These are phyloP conservation scores for Kregervanrija fluxuum DNA, from an alignment of 805 yeast genomes.

Conservation along the genomic window DNA sequence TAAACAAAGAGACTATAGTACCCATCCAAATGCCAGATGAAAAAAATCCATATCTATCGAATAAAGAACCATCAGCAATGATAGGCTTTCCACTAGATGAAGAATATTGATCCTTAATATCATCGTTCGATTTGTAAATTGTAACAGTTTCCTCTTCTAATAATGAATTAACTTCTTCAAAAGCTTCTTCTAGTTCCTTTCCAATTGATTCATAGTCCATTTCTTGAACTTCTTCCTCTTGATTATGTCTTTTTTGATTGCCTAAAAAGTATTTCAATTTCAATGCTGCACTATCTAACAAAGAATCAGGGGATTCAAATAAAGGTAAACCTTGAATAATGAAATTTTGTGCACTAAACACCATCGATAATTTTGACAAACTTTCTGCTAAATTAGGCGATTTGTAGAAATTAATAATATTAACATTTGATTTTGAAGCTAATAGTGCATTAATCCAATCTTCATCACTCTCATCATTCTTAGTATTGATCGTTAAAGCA, in stretches of 20 bases:
- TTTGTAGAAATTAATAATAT: conserved; percentile 5
- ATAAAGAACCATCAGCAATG: conserved; percentile 34
- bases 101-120: background rate
- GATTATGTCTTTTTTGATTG: conserved; percentile 11
- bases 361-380: conserved; percentile 10
- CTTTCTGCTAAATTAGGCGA: conserved; percentile 9
- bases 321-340: conserved; percentile 30
- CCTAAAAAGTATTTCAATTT: conserved; percentile 8
- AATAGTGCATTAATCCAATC: conserved; percentile 1
- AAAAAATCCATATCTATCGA: conserved; percentile 63
- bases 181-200: conserved; percentile 24
- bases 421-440: conserved; percentile 2
- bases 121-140: conserved; percentile 11
- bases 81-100: conserved; percentile 1
- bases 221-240: conserved; percentile 14
- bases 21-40: conserved; percentile 79
- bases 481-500: background rate
- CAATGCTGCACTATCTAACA: conserved; percentile 13
- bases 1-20: conserved; percentile 54
- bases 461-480: conserved; percentile 1
- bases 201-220: conserved; percentile 20
- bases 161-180: conserved; percentile 23
- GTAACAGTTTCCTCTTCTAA: conserved; percentile 21
- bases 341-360: conserved; percentile 10
- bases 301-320: conserved; percentile 11